Conservation (phyloP, 2,329 filamentous ascomycete species). For the Paraphaeosphaeria sporulosa region DNA sequence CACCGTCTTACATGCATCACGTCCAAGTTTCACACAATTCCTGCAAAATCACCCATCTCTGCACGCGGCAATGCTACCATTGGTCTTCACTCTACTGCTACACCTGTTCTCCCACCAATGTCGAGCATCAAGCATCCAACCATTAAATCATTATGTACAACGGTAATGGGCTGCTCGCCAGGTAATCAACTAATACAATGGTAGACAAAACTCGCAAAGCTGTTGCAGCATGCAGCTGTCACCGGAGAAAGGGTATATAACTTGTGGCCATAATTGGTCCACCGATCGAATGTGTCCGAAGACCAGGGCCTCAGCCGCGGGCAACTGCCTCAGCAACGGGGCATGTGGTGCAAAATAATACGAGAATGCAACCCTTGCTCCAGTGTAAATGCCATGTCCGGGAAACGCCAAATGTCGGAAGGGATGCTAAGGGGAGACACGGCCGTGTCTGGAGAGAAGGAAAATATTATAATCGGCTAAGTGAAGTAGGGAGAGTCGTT, state of each 20-base stretch:
- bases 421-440: slow-evolving; percentile 17
- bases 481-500: slow-evolving; percentile 21
- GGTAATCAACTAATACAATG: slow-evolving; percentile 20
- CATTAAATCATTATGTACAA: slow-evolving; percentile 41
- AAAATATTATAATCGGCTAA: slow-evolving; percentile 24
- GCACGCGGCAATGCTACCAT: slow-evolving; percentile 6
- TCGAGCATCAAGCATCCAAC: slow-evolving; percentile 21
- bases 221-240: slow-evolving; percentile 8
- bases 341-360: not conserved
- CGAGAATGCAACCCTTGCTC: slow-evolving; percentile 18
- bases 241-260: slow-evolving; percentile 33
- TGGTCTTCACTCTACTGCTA: slow-evolving; percentile 13
- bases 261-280: slow-evolving; percentile 18
- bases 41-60: not conserved
- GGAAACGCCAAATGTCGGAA: slow-evolving; percentile 21
- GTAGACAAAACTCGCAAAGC: slow-evolving; percentile 5
- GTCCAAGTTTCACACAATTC: not conserved
- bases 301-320: slow-evolving; percentile 3
- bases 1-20: slow-evolving; percentile 8
- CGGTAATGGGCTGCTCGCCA: slow-evolving; percentile 19
- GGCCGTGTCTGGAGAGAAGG: slow-evolving; percentile 15
- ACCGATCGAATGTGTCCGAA: slow-evolving; percentile 6
- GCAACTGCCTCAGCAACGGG: slow-evolving; percentile 5
- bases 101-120: slow-evolving; percentile 15
- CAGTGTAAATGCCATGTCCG: slow-evolving; percentile 22